These are phyloP conservation scores for Xylariaceae sp. DNA, from an alignment of 2,329 filamentous ascomycete species.

Conservation along the genomic window DNA sequence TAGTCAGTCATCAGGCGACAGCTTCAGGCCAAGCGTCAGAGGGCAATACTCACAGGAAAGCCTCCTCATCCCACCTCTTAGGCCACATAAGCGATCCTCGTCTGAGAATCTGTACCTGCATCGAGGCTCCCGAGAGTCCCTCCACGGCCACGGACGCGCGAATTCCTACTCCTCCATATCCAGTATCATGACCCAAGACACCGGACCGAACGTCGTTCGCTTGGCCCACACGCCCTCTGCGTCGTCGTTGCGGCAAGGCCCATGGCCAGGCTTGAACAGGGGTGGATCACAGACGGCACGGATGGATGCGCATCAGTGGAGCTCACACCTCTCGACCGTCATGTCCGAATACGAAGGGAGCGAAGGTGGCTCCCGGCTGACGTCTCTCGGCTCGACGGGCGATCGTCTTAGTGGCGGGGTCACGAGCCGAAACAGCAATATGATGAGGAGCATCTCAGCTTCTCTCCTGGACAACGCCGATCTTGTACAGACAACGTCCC, in stretches of 20 bases:
- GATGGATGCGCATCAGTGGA: slow-evolving; percentile 57
- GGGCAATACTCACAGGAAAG: slow-evolving; percentile 57
- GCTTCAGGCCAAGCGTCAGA: slow-evolving; percentile 29
- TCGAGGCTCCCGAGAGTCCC: slow-evolving; percentile 47
- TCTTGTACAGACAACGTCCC: slow-evolving; percentile 28
- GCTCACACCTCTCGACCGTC: slow-evolving; percentile 59
- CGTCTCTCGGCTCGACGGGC: slow-evolving; percentile 37
- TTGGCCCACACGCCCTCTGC: slow-evolving; percentile 29
- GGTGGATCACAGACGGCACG: slow-evolving; percentile 19
- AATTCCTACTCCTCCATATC: slow-evolving; percentile 51
- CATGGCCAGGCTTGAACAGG: slow-evolving; percentile 26
- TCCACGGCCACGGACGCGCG: slow-evolving; percentile 40
- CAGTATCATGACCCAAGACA: slow-evolving; percentile 47
- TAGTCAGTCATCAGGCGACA: slow-evolving; percentile 32
- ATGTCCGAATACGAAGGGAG: slow-evolving; percentile 57
- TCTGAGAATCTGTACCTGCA: slow-evolving; percentile 46
- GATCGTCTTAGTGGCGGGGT: slow-evolving; percentile 47
- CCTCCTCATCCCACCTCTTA: slow-evolving; percentile 51
- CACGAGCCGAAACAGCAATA: slow-evolving; percentile 46
- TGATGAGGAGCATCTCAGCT: slow-evolving; percentile 53
- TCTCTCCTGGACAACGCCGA: slow-evolving; percentile 40
- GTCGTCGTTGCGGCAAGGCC: slow-evolving; percentile 25
- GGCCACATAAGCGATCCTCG: slow-evolving; percentile 41
- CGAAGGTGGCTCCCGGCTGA: slow-evolving; percentile 43
- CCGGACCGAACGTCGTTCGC: slow-evolving; percentile 35